These are phyloP conservation scores for Candida easanensis DNA, from an alignment of 805 yeast genomes.

Conservation along the genomic window DNA sequence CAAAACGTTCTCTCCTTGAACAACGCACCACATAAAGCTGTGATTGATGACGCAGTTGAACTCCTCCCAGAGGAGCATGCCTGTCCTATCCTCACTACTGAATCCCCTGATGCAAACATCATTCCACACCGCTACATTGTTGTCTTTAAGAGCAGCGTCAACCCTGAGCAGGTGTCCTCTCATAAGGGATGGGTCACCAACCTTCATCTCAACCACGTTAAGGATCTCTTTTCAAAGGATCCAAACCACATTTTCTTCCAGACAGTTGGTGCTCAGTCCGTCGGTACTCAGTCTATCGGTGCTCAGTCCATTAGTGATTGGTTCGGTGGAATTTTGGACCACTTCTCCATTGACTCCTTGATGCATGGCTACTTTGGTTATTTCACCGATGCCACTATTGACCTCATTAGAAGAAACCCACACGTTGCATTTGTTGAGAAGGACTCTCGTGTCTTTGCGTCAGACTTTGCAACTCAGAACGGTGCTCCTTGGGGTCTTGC, in stretches of 20 bases:
- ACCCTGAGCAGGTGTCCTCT: slow-evolving; percentile 50
- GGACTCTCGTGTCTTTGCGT: slow-evolving; percentile 68
- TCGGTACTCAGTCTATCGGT: no score
- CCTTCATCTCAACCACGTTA: slow-evolving; percentile 45
- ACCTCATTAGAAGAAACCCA: slow-evolving; percentile 66
- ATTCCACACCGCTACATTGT: slow-evolving; percentile 81
- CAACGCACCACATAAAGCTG: slow-evolving; percentile 16
- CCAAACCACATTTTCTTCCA: slow-evolving; percentile 39
- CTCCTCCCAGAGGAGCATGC: slow-evolving; percentile 22
- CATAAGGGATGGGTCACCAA: slow-evolving; percentile 68
- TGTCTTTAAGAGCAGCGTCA: slow-evolving; percentile 68
- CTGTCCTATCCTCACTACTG: slow-evolving; percentile 46
- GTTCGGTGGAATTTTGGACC: slow-evolving; percentile 55
- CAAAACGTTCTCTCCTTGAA: slow-evolving; percentile 8
- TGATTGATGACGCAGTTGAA: slow-evolving; percentile 15
- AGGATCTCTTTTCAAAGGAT: slow-evolving; percentile 32
- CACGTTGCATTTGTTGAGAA: slow-evolving; percentile 67
- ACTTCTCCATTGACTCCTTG: slow-evolving; percentile 54
- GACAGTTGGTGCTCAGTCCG: slow-evolving; percentile 25
- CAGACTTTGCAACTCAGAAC: slow-evolving; percentile 62
- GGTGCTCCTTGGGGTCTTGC: slow-evolving; percentile 96
- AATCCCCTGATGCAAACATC: slow-evolving; percentile 40
- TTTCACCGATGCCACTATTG: slow-evolving; percentile 73
- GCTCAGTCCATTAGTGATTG: slow-evolving; percentile 27
- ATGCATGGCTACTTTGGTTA: slow-evolving; percentile 83